Conservation (phyloP, 371 early-diverging fungal genomes). For the Apophysomyces sp. region DNA sequence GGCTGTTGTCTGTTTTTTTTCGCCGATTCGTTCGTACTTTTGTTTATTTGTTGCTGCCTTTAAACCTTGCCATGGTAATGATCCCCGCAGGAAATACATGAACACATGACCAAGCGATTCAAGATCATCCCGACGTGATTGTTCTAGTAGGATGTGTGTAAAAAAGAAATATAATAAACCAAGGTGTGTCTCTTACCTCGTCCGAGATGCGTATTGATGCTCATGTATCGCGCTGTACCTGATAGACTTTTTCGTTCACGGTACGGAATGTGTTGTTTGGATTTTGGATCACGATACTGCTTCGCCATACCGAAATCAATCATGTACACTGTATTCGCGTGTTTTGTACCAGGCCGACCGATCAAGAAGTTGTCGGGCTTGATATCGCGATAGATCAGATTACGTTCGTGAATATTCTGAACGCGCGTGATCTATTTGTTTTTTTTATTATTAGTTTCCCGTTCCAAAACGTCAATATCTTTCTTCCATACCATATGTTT, state of each 20-base stretch:
- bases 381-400: conserved; percentile 98
- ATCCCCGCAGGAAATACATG: conserved; percentile 92
- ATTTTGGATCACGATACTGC: conserved; percentile 83
- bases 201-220: conserved; percentile 94
- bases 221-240: conserved; percentile 97
- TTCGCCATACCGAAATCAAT: conserved; percentile 97
- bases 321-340: conserved; percentile 62
- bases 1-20: conserved; percentile 81
- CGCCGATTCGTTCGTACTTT: conserved; percentile 93
- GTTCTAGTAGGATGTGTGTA: conserved; percentile 76
- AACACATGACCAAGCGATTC: conserved; percentile 95
- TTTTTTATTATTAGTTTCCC: background rate
- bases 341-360: conserved; percentile 68
- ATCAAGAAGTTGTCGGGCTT: conserved; percentile 99
- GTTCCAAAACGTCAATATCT: background rate
- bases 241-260: conserved; percentile 87
- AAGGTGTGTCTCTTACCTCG: conserved; percentile 38
- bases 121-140: conserved; percentile 94
- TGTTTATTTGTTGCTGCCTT: conserved; percentile 92
- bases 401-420: conserved; percentile 91
- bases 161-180: background rate
- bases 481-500: conserved; percentile 84
- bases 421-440: background rate
- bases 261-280: conserved; percentile 89
- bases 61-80: conserved; percentile 95